Base-by-base conservation (phyloP, 2,329 filamentous ascomycete genomes). In the Aspergillus felis region DNA sequence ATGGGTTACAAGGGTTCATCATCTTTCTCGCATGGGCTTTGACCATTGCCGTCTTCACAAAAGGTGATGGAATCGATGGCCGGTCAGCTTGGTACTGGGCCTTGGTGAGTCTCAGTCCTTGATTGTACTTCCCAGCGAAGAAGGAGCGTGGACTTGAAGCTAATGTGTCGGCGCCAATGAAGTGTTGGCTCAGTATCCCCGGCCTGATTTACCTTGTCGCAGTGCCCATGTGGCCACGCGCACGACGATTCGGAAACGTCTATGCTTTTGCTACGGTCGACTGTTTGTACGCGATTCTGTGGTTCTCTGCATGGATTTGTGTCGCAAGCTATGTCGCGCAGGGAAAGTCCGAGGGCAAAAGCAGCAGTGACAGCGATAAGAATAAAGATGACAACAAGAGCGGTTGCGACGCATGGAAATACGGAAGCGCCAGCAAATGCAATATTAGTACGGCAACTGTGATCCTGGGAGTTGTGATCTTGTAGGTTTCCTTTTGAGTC, bases 141-240 rank as follows among this genome's bases (percentile, higher is more conserved):
- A 20, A 20, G 42, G 55, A 55, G 56, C 49, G 38, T 51, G 32
- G 32, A 7, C 14, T 17, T 38, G 32, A 7, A 38, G 14, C 32
- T 38, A 38, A 38, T 7, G 28, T 17, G 42, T 42, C 46, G 29
- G 49, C 12, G 14, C 44, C 50, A 35, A 10, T 59, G 49, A 61
- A 86, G 84, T 86, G 84, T 68, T 86, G 83, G 77, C 69, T 86
- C 61, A 81, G 79, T 46, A 76, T 84, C 46, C 84, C 84, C 12
- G 81, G 81, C 28, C 73, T 86, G 38, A 75, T 86, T 57, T 87
- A 86, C 68, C 81, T 85, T 55, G 77, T 81, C 49, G 83, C 83
- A 68, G 81, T 84, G 4, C 84, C 84, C 4, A 82, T 84, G 74
- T 87, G 83, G 81, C 79, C 79, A 25, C 81, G 84, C 60, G 81